phyloP scores from a whole-genome alignment of 2,329 filamentous ascomycete genomes.

The Aspergillus aculeatus region DNA sequence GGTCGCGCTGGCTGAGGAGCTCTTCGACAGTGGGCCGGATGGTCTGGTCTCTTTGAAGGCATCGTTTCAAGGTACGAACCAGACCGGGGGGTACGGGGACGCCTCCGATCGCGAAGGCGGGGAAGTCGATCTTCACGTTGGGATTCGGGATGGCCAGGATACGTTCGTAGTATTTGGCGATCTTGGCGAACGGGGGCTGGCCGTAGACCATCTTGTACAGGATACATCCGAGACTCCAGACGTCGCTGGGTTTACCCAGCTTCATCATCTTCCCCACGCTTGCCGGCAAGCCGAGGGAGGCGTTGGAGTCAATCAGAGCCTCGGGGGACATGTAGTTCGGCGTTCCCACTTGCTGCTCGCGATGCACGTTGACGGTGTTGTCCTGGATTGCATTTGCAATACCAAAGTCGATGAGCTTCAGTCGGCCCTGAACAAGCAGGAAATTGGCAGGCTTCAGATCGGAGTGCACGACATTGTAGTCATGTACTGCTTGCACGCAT shows the following conservation, averaged over 20 bases:
- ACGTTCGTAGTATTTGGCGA: conserved; percentile 79
- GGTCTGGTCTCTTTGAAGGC: conserved; percentile 58
- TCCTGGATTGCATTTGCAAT: conserved; percentile 98
- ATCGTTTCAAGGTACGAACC: conserved; percentile 56
- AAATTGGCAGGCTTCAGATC: conserved; percentile 98
- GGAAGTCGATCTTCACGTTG: conserved; percentile 49
- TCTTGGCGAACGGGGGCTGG: conserved; percentile 91
- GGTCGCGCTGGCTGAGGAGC: conserved; percentile 55
- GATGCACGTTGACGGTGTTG: conserved; percentile 94
- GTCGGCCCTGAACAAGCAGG: conserved; percentile 79
- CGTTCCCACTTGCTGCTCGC: conserved; percentile 91
- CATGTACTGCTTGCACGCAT: conserved; percentile 85
- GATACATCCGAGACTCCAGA: conserved; percentile 96
- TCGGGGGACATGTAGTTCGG: conserved; percentile 99
- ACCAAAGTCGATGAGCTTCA: conserved; percentile 98
- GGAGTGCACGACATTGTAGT: conserved; percentile 89
- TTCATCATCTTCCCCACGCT: conserved; percentile 76
- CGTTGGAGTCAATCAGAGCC: conserved; percentile 83
- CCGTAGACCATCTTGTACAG: conserved; percentile 98
- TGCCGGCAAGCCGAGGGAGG: conserved; percentile 50
- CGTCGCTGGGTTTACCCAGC: conserved; percentile 89
- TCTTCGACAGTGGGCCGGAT: conserved; percentile 58
- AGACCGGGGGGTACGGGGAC: conserved; percentile 55
- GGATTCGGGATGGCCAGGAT: conserved; percentile 60
- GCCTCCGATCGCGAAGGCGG: conserved; percentile 46